Conservation (phyloP, 306 rosid genomes). For the Vigna angularis region DNA sequence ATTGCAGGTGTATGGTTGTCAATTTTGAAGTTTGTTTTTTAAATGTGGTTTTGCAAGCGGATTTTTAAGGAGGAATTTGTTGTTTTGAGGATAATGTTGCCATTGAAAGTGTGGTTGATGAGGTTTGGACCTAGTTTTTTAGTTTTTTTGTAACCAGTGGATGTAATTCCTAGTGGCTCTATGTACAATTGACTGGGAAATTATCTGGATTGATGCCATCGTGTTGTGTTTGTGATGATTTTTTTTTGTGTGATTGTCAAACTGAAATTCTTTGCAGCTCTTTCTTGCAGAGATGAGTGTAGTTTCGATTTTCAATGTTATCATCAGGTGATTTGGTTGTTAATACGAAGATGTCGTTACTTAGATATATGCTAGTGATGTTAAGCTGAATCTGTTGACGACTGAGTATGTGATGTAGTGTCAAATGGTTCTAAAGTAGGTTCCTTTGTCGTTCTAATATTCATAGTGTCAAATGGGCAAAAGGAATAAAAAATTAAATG, state of each 20-base stretch:
- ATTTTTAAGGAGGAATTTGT: neutral
- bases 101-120: constrained; percentile 6
- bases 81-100: constrained; percentile 22
- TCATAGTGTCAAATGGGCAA: neutral
- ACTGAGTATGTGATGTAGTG: constrained; percentile 11
- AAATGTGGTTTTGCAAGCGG: constrained; percentile 13
- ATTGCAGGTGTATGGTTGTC: constrained; percentile 16
- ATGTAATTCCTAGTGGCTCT: constrained; percentile 7
- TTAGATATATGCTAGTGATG: neutral
- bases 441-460: constrained; percentile 18
- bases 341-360: neutral
- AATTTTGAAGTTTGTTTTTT: neutral
- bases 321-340: neutral
- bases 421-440: constrained; percentile 18
- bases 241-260: constrained; percentile 4
- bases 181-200: neutral
- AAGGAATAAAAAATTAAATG: neutral
- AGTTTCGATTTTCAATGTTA: constrained; percentile 1
- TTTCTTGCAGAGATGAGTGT: constrained; percentile 25
- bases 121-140: constrained; percentile 26
- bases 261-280: constrained; percentile 17
- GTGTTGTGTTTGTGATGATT: neutral
- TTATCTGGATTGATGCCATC: constrained; percentile 22
- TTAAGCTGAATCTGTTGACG: no score
- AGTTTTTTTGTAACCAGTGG: constrained; percentile 15